Evolutionary conservation across 805 yeast species (phyloP).

Genomic region (Yamadazyma sp.): DNA sequence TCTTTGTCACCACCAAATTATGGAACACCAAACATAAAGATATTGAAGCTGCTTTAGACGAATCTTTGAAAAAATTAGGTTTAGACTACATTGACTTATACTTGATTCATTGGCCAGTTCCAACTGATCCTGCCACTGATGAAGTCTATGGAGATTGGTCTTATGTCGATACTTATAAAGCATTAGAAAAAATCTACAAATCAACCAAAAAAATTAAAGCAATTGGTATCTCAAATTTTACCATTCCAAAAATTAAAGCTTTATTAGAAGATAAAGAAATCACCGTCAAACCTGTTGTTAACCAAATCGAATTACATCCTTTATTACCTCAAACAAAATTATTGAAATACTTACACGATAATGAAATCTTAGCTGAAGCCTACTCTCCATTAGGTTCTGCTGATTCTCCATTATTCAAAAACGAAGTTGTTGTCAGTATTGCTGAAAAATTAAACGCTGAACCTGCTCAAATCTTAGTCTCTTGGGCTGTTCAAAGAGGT

Average conservation of each 20-base stretch:
- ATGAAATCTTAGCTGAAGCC: slow-evolving; percentile 68
- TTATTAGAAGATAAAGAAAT: slow-evolving; percentile 22
- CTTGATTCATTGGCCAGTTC: slow-evolving; percentile 78
- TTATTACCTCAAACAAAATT: slow-evolving; percentile 38
- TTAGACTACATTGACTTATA: slow-evolving; percentile 77
- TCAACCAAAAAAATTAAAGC: slow-evolving; percentile 29
- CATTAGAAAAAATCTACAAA: slow-evolving; percentile 49
- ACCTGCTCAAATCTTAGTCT: slow-evolving; percentile 34
- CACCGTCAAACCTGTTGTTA: slow-evolving; percentile 29
- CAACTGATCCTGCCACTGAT: slow-evolving; percentile 21
- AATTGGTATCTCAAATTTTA: slow-evolving; percentile 38
- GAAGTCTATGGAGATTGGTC: slow-evolving; percentile 20
- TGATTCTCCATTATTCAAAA: slow-evolving; percentile 34
- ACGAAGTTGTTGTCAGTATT: slow-evolving; percentile 23
- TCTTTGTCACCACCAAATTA: slow-evolving; percentile 72
- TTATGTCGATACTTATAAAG: slow-evolving; percentile 42
- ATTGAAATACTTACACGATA: slow-evolving; percentile 47
- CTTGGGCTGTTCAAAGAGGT: slow-evolving; percentile 39
- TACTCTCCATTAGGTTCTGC: slow-evolving; percentile 66
- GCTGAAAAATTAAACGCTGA: slow-evolving; percentile 30
- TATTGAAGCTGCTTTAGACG: slow-evolving; percentile 52
- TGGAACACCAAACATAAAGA: slow-evolving; percentile 54
- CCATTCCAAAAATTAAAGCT: slow-evolving; percentile 24
- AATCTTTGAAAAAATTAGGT: slow-evolving; percentile 59
- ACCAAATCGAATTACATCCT: slow-evolving; percentile 37